Conservation (phyloP, 495 filamentous ascomycete genomes). For the Podospora anserina region DNA sequence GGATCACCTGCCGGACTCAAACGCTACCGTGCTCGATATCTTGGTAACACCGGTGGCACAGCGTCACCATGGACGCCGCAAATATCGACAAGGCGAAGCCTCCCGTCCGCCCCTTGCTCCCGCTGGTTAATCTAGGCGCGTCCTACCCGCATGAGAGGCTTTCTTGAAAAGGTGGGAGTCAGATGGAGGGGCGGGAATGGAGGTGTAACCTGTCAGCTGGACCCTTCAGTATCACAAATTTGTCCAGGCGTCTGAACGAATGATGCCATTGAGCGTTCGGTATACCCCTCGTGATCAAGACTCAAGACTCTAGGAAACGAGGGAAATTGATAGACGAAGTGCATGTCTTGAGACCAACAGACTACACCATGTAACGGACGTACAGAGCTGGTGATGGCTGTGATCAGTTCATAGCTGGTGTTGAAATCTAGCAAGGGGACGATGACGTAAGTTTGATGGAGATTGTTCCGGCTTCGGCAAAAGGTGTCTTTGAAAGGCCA, state of each 20-base stretch:
- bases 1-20: neutral
- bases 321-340: neutral
- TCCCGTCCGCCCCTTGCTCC: slow-evolving; percentile 4
- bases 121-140: neutral
- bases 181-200: neutral
- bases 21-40: neutral
- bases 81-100: slow-evolving; percentile 2
- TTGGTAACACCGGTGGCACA: neutral
- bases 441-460: neutral
- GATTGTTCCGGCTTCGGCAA: neutral
- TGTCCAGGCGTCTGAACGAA: neutral
- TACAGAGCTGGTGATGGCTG: neutral
- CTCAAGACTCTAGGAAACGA: neutral
- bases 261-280: neutral
- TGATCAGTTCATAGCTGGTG: neutral
- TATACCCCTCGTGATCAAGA: neutral
- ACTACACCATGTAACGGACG: neutral
- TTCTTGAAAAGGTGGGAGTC: neutral
- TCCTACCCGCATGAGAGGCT: neutral
- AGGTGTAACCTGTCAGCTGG: slow-evolving; percentile 11
- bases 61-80: neutral
- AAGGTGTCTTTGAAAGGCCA: neutral
- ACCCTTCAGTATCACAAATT: neutral
- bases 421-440: neutral
- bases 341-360: neutral